Evolutionary conservation across 1,284 basidiomycete genomes (phyloP), one percentile per base, ranked within the genome.

Genomic region (Bondarzewia mesenterica): DNA sequence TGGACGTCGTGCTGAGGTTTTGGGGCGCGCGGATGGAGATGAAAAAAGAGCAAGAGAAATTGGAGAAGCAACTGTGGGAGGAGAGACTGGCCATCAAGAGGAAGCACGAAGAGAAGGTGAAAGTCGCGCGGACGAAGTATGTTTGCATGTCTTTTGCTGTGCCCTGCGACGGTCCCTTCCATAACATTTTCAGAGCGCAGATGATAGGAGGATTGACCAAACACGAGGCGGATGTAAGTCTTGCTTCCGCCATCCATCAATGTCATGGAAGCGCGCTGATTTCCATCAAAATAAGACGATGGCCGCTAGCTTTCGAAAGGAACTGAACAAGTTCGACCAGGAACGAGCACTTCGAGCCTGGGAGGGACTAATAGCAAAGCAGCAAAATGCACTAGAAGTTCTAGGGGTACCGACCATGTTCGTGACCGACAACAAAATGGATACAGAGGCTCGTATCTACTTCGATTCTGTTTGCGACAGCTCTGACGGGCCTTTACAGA

Each of bases 371-470:
- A 62, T 82, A 27, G 64, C 74, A 44, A 78, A 77, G 55, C 87
- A 90, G 61, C 87, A 90, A 64, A 59, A 66, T 1, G 64, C 73
- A 22, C 67, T 90, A 37, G 77, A 79, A 57, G 60, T 70, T 25
- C 66, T 82, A 32, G 69, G 72, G 36, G 75, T 89, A 12, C 87
- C 87, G 14, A 71, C 77, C 2, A 89, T 90, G 82, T 85, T 77
- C 60, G 61, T 68, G 14, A 80, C 81, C 1, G 62, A 60, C 29
- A 69, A 71, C 39, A 57, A 57, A 35, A 56, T 66, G 7, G 75
- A 80, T 56, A 64, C 73, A 66, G 74, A 87, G 72, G 86, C 85
- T 60, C 53, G 71, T 44, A 15, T 35, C 44, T 25, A 47, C 54
- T 52, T 27, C 47, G 35, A n/a, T n/a, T n/a, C n/a, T n/a, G n/a